Conservation (phyloP, 2,329 filamentous ascomycete genomes). For the Calonectria fujianensis region DNA sequence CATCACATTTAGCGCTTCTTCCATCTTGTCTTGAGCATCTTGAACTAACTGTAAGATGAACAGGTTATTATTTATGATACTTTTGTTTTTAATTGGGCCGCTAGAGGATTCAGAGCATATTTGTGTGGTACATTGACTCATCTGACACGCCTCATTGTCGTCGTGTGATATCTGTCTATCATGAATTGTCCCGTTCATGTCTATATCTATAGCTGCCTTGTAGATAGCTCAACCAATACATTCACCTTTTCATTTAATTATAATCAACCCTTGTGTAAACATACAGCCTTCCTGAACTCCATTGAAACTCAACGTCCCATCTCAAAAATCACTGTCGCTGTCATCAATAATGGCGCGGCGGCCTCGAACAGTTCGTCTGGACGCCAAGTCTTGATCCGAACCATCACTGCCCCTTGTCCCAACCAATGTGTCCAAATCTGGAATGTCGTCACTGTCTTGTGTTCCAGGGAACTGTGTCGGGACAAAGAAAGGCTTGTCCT, state of each 20-base stretch:
- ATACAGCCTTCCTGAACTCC: slow-evolving; percentile 1
- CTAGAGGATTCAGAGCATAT: too few species aligned
- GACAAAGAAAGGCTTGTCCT: slow-evolving; percentile 60
- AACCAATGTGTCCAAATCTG: slow-evolving; percentile 59
- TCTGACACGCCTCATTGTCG: slow-evolving; percentile 26
- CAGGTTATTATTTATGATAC: slow-evolving; percentile 26
- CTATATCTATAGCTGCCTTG: not conserved
- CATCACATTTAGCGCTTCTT: slow-evolving; percentile 29
- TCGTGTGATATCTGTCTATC: slow-evolving; percentile 9
- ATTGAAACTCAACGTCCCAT: slow-evolving; percentile 22
- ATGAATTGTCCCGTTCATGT: not conserved
- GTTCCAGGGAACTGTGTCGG: slow-evolving; percentile 62
- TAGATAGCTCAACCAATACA: slow-evolving; percentile 47
- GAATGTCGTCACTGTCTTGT: slow-evolving; percentile 65
- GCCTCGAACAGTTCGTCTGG: slow-evolving; percentile 50
- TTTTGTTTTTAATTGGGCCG: not conserved
- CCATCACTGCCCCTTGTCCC: slow-evolving; percentile 39
- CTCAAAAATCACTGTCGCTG: slow-evolving; percentile 57
- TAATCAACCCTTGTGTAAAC: not conserved
- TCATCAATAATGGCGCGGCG: slow-evolving; percentile 57
- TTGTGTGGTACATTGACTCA: not conserved
- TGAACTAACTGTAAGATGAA: slow-evolving; percentile 45
- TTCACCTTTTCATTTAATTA: slow-evolving; percentile 12
- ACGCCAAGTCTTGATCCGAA: slow-evolving; percentile 47
- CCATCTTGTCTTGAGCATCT: slow-evolving; percentile 1